These are phyloP conservation scores for Phytopythium cucurbitacearum DNA, from an alignment of 352 stramenopile species.

Conservation along the genomic window DNA sequence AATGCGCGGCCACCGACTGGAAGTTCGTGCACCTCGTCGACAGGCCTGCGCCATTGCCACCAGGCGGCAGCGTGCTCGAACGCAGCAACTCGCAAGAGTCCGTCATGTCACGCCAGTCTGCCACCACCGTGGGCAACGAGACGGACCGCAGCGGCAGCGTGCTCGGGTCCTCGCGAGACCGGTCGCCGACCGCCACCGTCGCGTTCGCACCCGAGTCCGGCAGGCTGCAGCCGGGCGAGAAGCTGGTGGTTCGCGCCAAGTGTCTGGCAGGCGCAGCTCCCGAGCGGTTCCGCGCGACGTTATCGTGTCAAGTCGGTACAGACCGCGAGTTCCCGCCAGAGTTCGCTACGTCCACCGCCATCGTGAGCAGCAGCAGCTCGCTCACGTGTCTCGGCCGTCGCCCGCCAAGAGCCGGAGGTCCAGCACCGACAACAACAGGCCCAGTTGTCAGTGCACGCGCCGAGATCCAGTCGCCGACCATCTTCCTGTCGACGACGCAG, in stretches of 20 bases:
- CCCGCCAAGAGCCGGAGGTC: neutral
- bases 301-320: constrained; percentile 32
- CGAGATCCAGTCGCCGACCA: constrained; percentile 75
- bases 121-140: constrained; percentile 24
- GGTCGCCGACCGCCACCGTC: constrained; percentile 36
- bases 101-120: constrained; percentile 34
- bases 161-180: constrained; percentile 40
- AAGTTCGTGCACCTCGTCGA: constrained; percentile 38
- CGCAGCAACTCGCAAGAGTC: constrained; percentile 52
- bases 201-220: constrained; percentile 47
- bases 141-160: constrained; percentile 31
- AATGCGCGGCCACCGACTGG: constrained; percentile 27
- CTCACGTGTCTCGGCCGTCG: too few relatives aligned
- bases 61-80: constrained; percentile 10
- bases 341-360: neutral
- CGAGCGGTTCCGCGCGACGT: constrained; percentile 51
- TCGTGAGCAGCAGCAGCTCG: too few relatives aligned
- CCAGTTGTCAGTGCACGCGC: constrained; percentile 47
- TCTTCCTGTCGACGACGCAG: constrained; percentile 53
- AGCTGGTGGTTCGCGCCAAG: constrained; percentile 26
- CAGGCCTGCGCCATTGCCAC: neutral
- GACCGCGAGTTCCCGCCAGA: constrained; percentile 20
- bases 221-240: constrained; percentile 32
- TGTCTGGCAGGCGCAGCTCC: constrained; percentile 54
- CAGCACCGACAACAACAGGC: neutral